Conservation (phyloP, 2,329 filamentous ascomycete species). For the Herpotrichia juniperi region DNA sequence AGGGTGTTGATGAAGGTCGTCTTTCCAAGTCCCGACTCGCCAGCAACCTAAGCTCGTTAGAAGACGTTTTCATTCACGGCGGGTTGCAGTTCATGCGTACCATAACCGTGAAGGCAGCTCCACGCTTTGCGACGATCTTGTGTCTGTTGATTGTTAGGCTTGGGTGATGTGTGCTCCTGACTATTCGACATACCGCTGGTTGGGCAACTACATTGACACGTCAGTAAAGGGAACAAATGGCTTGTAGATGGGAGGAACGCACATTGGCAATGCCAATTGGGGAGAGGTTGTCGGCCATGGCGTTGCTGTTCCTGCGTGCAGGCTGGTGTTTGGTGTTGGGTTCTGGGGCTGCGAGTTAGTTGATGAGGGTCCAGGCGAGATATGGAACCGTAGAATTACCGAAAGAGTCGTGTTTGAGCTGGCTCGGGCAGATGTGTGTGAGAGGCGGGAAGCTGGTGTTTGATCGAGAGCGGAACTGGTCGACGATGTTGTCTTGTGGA, state of each 20-base stretch:
- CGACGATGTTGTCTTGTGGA: constrained; percentile 26
- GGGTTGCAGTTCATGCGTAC: constrained; percentile 57
- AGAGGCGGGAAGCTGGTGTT: constrained; percentile 4
- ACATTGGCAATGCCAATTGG: constrained; percentile 79
- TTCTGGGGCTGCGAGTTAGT: constrained; percentile 29
- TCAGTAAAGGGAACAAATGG: constrained; percentile 36
- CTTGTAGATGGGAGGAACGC: constrained; percentile 44
- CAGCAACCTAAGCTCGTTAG: constrained; percentile 75
- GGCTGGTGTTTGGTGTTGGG: constrained; percentile 22
- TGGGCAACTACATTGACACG: constrained; percentile 61
- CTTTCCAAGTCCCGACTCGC: constrained; percentile 98
- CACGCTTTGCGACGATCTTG: constrained; percentile 80
- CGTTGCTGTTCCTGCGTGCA: constrained; percentile 30
- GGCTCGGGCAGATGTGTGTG: constrained; percentile 10
- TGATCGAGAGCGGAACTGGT: constrained; percentile 12
- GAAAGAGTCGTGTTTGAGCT: constrained; percentile 1
- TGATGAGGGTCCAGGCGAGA: constrained; percentile 3
- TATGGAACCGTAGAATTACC: constrained; percentile 1
- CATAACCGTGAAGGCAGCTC: constrained; percentile 99
- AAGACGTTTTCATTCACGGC: background rate
- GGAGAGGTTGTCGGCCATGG: constrained; percentile 68
- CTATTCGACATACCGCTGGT: constrained; percentile 63
- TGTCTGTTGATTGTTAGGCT: constrained; percentile 57
- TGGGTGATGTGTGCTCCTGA: constrained; percentile 18
- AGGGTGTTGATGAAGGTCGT: constrained; percentile 99